These are phyloP conservation scores for Quercus lobata DNA, from an alignment of 331 rosid species.

Conservation along the genomic window DNA sequence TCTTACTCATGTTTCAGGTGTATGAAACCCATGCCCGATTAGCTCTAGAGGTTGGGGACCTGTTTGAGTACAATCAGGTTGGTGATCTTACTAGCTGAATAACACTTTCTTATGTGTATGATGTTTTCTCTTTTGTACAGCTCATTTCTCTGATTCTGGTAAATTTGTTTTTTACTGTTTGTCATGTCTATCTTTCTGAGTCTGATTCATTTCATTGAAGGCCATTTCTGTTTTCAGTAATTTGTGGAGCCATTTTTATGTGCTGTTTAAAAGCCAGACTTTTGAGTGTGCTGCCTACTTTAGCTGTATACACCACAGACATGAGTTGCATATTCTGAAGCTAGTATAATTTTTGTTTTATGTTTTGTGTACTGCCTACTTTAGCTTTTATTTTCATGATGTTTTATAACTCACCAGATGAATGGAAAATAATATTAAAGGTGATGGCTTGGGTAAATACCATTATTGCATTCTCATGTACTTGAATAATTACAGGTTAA, in stretches of 20 bases:
- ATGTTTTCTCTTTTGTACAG: background rate
- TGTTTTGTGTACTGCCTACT: background rate
- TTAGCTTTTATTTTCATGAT: background rate
- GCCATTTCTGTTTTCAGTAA: background rate
- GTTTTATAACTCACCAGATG: background rate
- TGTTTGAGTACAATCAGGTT: slow-evolving; percentile 95
- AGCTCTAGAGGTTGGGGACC: slow-evolving; percentile 92
- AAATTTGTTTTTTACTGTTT: slow-evolving; percentile 12
- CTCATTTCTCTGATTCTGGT: background rate
- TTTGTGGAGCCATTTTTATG: slow-evolving; percentile 18
- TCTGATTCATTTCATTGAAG: background rate
- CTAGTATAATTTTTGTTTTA: background rate
- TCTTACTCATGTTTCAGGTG: slow-evolving; percentile 50
- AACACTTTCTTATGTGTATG: background rate
- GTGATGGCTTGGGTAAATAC: background rate
- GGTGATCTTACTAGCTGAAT: slow-evolving; percentile 17
- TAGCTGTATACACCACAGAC: background rate
- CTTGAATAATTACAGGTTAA: background rate
- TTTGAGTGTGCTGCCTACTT: background rate
- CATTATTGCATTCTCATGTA: background rate
- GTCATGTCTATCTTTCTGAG: background rate
- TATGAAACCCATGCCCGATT: slow-evolving; percentile 95
- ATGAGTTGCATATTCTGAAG: background rate
- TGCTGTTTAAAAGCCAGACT: slow-evolving; percentile 1
- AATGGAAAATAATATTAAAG: background rate